Percentiles rank a stretch among this genome's conserved stretches.
phyloP scores from a whole-genome alignment of 2,329 filamentous ascomycete species.

The Biscogniauxia mediterranea region DNA sequence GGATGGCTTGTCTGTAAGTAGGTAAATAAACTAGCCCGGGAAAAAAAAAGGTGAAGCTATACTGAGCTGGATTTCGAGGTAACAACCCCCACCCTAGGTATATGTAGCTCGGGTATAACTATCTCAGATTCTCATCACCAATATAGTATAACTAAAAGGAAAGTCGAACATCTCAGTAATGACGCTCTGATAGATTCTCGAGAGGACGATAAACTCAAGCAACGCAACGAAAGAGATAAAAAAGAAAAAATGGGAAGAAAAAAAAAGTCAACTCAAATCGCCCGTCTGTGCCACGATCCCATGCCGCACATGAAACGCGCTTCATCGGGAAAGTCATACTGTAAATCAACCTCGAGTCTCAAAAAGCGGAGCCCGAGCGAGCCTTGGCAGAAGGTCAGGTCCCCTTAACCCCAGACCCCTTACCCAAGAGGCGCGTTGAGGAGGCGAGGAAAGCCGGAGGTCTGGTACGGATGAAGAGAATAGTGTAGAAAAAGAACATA shows the following conservation, averaged over 20 bases:
- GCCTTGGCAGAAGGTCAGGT: neutral
- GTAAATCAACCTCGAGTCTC: slow-evolving; percentile 1
- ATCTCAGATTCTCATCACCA: too few relatives aligned
- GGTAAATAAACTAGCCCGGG: neutral
- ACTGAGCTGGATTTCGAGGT: too few relatives aligned
- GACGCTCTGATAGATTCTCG: too few relatives aligned
- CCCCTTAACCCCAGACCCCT: neutral
- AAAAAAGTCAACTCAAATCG: neutral
- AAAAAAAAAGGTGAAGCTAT: too few relatives aligned
- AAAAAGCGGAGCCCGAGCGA: neutral
- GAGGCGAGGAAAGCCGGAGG: neutral
- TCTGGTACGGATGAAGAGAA: too few relatives aligned
- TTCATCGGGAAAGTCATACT: slow-evolving; percentile 1
- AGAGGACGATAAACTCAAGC: neutral
- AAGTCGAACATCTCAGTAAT: too few relatives aligned
- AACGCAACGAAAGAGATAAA: neutral
- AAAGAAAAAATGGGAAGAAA: neutral
- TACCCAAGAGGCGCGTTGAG: neutral
- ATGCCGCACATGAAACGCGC: slow-evolving; percentile 2
- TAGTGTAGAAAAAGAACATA: too few relatives aligned
- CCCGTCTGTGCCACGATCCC: neutral
- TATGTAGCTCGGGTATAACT: too few relatives aligned
- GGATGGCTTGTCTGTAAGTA: neutral
- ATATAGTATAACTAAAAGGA: too few relatives aligned
- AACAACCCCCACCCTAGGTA: too few relatives aligned